These are phyloP conservation scores for Komagataella phaffii DNA, from an alignment of 805 yeast species.

Conservation along the genomic window DNA sequence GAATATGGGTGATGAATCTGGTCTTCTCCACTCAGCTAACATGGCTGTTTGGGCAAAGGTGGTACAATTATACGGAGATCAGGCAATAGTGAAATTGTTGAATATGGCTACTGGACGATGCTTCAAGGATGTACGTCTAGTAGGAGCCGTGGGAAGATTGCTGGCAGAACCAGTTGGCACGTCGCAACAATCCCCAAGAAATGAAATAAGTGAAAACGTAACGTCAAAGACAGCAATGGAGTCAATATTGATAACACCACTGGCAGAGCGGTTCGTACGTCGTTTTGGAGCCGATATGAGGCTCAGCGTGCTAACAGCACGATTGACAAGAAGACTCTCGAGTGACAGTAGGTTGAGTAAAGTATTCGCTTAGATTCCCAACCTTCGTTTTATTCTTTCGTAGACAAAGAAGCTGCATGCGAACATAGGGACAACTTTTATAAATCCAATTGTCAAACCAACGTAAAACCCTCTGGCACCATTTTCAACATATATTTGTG, in stretches of 20 bases:
- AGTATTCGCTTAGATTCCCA: not conserved
- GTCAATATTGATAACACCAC: not conserved
- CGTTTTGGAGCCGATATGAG: not conserved
- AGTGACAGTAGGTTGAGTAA: not conserved
- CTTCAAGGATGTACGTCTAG: not conserved
- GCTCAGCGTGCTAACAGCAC: not conserved
- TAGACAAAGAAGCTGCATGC: slow-evolving; percentile 93
- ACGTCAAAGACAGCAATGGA: not conserved
- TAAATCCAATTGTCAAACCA: slow-evolving; percentile 89
- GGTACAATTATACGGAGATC: not conserved
- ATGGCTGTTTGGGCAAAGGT: not conserved
- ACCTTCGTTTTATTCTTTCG: slow-evolving; percentile 56
- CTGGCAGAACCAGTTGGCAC: not conserved
- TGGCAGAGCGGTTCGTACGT: not conserved
- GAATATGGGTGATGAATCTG: not conserved
- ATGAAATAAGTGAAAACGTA: not conserved
- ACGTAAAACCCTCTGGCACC: slow-evolving; percentile 87
- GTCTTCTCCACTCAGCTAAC: not conserved
- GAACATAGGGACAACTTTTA: slow-evolving; percentile 93
- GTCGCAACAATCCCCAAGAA: not conserved
- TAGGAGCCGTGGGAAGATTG: not conserved
- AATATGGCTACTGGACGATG: not conserved
- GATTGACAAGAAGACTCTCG: not conserved
- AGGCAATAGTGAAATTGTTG: not conserved
- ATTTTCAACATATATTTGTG: slow-evolving; percentile 49